Conservation (phyloP, 768 basidiomycete genomes). For the Termitomyces sp. region DNA sequence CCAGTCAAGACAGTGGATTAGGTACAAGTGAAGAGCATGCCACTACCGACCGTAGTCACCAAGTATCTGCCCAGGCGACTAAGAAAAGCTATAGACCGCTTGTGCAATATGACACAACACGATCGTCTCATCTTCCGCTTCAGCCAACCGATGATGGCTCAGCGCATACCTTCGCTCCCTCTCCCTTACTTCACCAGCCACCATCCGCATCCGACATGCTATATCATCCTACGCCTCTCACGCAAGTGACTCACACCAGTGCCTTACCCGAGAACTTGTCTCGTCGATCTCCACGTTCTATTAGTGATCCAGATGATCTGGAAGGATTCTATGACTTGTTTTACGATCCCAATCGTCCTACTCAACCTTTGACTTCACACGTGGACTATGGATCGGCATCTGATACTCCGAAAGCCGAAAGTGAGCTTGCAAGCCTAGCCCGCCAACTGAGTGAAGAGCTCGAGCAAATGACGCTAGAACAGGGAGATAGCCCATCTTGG, state of each 20-base stretch:
- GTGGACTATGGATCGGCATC: slow-evolving; percentile 11
- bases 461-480: slow-evolving; percentile 31
- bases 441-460: slow-evolving; percentile 47
- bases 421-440: slow-evolving; percentile 42
- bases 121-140: slow-evolving; percentile 18
- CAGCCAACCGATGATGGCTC: slow-evolving; percentile 12
- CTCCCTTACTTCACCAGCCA: slow-evolving; percentile 11
- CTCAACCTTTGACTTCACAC: slow-evolving; percentile 11
- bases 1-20: slow-evolving; percentile 36
- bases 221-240: slow-evolving; percentile 1
- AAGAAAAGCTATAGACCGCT: slow-evolving; percentile 21
- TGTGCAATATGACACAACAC: slow-evolving; percentile 30
- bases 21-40: slow-evolving; percentile 40
- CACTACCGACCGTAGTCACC: slow-evolving; percentile 7
- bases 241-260: slow-evolving; percentile 1
- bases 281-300: slow-evolving; percentile 43
- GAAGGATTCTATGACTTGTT: slow-evolving; percentile 75
- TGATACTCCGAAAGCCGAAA: slow-evolving; percentile 27
- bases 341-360: slow-evolving; percentile 40
- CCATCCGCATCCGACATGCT: slow-evolving; percentile 1
- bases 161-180: slow-evolving; percentile 19
- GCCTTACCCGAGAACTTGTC: slow-evolving; percentile 25
- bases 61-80: slow-evolving; percentile 1
- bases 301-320: slow-evolving; percentile 59
- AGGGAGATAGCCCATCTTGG: slow-evolving; percentile 26